phyloP scores from a whole-genome alignment of 2,329 filamentous ascomycete genomes.

The Rosellinia necatrix region DNA sequence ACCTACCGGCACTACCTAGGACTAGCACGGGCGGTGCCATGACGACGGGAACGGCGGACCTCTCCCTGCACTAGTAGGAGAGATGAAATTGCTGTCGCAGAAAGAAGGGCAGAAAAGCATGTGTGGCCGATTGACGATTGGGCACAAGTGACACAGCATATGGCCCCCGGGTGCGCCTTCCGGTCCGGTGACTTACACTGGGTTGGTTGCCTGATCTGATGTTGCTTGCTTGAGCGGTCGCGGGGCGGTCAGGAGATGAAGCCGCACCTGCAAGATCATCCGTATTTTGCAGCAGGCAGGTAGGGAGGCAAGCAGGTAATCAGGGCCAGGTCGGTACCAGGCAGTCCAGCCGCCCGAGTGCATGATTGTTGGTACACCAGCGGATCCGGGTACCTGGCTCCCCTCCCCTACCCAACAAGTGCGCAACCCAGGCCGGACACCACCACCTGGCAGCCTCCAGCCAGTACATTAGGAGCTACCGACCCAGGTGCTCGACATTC shows the following conservation, averaged over 20 bases:
- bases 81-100: conserved; percentile 9
- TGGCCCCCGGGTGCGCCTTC: conserved; percentile 1
- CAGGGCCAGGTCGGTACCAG: too few relatives aligned
- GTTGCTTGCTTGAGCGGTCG: not conserved
- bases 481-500: too few relatives aligned
- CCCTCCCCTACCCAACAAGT: too few relatives aligned
- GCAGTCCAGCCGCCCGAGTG: too few relatives aligned
- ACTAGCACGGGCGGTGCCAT: not conserved
- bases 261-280: not conserved
- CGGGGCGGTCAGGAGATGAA: conserved; percentile 13
- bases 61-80: conserved; percentile 13
- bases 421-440: too few relatives aligned
- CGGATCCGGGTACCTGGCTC: too few relatives aligned
- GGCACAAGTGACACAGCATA: conserved; percentile 23
- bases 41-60: conserved; percentile 9
- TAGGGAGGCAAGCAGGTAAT: too few relatives aligned
- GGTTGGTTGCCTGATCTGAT: conserved; percentile 15
- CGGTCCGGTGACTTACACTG: conserved; percentile 18
- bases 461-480: too few relatives aligned
- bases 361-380: too few relatives aligned
- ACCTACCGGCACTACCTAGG: too few relatives aligned
- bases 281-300: not conserved
- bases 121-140: conserved; percentile 4
- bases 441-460: too few relatives aligned
- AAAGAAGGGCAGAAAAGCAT: not conserved